These are phyloP conservation scores for Mycena amicta DNA, from an alignment of 768 basidiomycete genomes.

Conservation along the genomic window DNA sequence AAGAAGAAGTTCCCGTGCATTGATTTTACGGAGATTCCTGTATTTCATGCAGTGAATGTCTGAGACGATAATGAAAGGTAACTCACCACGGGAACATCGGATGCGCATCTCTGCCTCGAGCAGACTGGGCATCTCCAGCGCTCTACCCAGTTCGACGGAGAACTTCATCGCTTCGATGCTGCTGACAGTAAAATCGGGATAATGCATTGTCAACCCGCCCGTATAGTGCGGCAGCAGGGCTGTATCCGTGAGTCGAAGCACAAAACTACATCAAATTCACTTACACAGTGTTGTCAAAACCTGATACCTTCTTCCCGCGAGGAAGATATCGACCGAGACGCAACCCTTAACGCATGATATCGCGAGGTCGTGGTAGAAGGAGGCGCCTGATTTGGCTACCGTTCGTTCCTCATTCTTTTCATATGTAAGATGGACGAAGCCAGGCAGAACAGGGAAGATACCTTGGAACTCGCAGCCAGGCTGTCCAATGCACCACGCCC, in stretches of 20 bases:
- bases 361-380: conserved; percentile 71
- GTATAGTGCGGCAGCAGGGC: conserved; percentile 68
- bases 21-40: conserved; percentile 43
- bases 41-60: background rate
- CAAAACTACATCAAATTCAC: conserved; percentile 8
- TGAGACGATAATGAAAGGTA: background rate
- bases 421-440: conserved; percentile 59
- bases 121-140: conserved; percentile 60
- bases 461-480: background rate
- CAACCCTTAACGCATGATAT: conserved; percentile 67
- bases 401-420: no score
- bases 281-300: conserved; percentile 63
- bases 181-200: conserved; percentile 74
- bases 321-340: conserved; percentile 73
- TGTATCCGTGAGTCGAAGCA: conserved; percentile 21
- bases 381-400: conserved; percentile 59
- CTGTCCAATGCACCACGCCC: conserved; percentile 62
- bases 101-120: conserved; percentile 71
- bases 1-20: conserved; percentile 68
- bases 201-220: conserved; percentile 68
- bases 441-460: conserved; percentile 23
- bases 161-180: conserved; percentile 72
- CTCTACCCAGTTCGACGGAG: conserved; percentile 65
- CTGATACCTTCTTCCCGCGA: conserved; percentile 57
- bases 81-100: conserved; percentile 64